Evolutionary conservation across 2,329 filamentous ascomycete genomes (phyloP).

Genomic region (Aspergillus tubingensis): DNA sequence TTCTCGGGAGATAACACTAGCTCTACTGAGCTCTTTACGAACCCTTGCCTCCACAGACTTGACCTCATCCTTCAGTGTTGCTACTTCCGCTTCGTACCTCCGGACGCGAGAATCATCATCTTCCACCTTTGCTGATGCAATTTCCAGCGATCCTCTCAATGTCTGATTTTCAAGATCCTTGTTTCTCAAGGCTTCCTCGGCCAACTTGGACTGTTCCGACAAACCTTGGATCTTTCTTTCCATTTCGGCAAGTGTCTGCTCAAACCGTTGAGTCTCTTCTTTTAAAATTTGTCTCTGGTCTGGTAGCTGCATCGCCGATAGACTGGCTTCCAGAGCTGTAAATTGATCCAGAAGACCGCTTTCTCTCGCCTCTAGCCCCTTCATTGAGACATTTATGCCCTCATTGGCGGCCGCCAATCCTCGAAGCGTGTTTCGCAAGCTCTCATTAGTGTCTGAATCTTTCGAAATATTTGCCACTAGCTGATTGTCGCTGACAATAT

Average conservation of each 20-base stretch:
- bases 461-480: conserved; percentile 27
- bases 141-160: conserved; percentile 25
- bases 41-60: conserved; percentile 27
- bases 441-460: conserved; percentile 19
- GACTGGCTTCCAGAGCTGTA: conserved; percentile 17
- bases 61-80: conserved; percentile 23
- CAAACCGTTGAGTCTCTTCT: conserved; percentile 27
- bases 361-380: conserved; percentile 26
- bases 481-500: conserved; percentile 19
- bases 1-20: conserved; percentile 30
- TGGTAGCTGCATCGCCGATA: conserved; percentile 23
- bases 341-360: conserved; percentile 34
- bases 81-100: conserved; percentile 26
- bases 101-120: conserved; percentile 20
- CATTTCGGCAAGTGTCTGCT: conserved; percentile 27
- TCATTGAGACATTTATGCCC: conserved; percentile 22
- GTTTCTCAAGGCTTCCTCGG: conserved; percentile 17
- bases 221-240: conserved; percentile 28
- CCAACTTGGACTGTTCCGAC: conserved; percentile 18
- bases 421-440: conserved; percentile 24
- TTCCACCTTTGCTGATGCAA: conserved; percentile 15
- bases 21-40: conserved; percentile 35
- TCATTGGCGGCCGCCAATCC: conserved; percentile 21
- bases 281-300: conserved; percentile 22
- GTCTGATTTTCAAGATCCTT: conserved; percentile 24